Evolutionary conservation across 139 green algal species (phyloP).

Genomic region (Deuterostichococcus epilithicus): DNA sequence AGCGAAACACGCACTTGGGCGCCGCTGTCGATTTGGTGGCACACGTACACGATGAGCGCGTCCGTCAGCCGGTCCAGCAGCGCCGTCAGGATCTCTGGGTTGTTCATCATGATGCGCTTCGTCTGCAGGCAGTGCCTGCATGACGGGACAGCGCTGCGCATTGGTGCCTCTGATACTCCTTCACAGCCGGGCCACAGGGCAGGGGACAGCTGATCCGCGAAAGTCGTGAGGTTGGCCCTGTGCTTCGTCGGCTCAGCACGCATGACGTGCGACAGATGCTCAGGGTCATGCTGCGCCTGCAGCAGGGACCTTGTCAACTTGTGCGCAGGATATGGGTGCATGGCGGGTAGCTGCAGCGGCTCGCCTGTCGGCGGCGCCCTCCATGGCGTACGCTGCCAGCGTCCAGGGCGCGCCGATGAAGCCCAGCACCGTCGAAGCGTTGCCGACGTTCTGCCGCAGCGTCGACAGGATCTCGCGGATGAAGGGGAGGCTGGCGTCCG

Average conservation of each 20-base stretch:
- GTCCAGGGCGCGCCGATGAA: slow-evolving; percentile 98
- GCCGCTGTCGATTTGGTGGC: slow-evolving; percentile 92
- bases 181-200: too few relatives aligned
- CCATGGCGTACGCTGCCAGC: slow-evolving; percentile 91
- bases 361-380: slow-evolving; percentile 77
- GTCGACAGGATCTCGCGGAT: slow-evolving; percentile 77
- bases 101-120: slow-evolving; percentile 81
- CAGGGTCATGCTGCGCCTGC: too few relatives aligned
- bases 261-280: too few relatives aligned
- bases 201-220: too few relatives aligned
- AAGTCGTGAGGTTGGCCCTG: too few relatives aligned
- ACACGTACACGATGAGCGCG: slow-evolving; percentile 76
- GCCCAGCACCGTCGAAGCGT: slow-evolving; percentile 79
- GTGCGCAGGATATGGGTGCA: too few relatives aligned
- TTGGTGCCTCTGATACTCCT: too few relatives aligned
- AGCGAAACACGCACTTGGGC: slow-evolving; percentile 47
- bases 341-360: too few relatives aligned
- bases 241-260: too few relatives aligned
- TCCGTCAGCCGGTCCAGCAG: slow-evolving; percentile 87
- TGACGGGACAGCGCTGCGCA: too few relatives aligned
- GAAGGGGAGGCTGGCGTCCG: slow-evolving; percentile 73
- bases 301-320: too few relatives aligned
- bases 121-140: slow-evolving; percentile 59
- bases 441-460: slow-evolving; percentile 67
- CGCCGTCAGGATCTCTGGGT: slow-evolving; percentile 82